phyloP scores from a whole-genome alignment of 2,329 filamentous ascomycete species.

The Exophiala sp. region DNA sequence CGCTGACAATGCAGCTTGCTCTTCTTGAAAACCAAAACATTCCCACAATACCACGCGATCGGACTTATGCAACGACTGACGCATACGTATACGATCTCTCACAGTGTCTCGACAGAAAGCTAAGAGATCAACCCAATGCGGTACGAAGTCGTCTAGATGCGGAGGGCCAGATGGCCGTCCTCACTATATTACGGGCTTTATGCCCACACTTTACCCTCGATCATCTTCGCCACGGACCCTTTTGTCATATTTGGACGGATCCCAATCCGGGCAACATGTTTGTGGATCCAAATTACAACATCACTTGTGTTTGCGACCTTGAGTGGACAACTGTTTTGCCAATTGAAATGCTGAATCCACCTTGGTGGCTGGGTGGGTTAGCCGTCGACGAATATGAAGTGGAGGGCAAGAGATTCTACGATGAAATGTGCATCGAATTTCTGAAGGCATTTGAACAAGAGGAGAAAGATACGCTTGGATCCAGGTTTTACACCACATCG shows the following conservation, averaged over 20 bases:
- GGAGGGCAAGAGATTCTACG: slow-evolving; percentile 8
- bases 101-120: slow-evolving; percentile 28
- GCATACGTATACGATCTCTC: slow-evolving; percentile 30
- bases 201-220: slow-evolving; percentile 29
- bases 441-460: slow-evolving; percentile 20
- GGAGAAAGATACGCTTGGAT: no score
- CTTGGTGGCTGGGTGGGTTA: slow-evolving; percentile 28
- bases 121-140: slow-evolving; percentile 30
- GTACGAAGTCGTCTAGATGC: no score
- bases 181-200: slow-evolving; percentile 30
- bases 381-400: slow-evolving; percentile 8
- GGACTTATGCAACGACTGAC: slow-evolving; percentile 28
- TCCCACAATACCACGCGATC: slow-evolving; percentile 26
- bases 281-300: slow-evolving; percentile 29
- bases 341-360: slow-evolving; percentile 26
- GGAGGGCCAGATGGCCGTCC: slow-evolving; percentile 23
- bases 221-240: slow-evolving; percentile 35
- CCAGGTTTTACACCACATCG: slow-evolving; percentile 3
- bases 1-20: slow-evolving; percentile 3
- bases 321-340: slow-evolving; percentile 31
- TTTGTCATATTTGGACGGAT: slow-evolving; percentile 36
- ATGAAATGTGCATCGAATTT: slow-evolving; percentile 21
- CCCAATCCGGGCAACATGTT: slow-evolving; percentile 36
- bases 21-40: slow-evolving; percentile 20
- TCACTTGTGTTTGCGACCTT: slow-evolving; percentile 25